Base-by-base conservation (phyloP, 1,139 yeast species). In the Pichia sp. region DNA sequence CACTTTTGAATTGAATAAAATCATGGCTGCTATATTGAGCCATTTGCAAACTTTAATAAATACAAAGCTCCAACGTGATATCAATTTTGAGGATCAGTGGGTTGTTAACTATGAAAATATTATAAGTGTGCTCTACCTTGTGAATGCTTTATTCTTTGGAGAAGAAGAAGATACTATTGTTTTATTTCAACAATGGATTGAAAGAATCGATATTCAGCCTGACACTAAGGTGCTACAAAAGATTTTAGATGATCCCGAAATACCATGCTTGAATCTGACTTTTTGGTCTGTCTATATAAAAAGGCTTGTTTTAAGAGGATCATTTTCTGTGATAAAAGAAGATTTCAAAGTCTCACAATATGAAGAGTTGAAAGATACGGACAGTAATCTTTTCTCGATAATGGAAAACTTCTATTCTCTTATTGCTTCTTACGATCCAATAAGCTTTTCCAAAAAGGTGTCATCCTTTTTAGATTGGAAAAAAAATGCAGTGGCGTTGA, bases 231-330 rank as follows among this genome's bases (percentile, higher is more conserved):
- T 72, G 1, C 65, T 70, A 31, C 65, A 64, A n/a, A 69, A 74
- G 61, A 44, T 38, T 7, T 59, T 72, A 49, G 36, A 42, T 10
- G 44, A 41, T 7, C 42, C 44, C 5, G 51, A 48, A 9, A 41
- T 46, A 23, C 53, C 58, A 3, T 77, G 69, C 50, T 58, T 62
- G 35, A 83, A 75, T 49, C 70, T 75, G 1, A 63, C 63, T 32
- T 84, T 82, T 53, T 85, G 93, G 93, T 71, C 67, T 24, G 60
- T 67, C 24, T 72, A 77, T 43, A 47, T 84, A 28, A 69, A 73
- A 42, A 80, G 74, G 51, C 58, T 80, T 35, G 55, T 81, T 1
- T 54, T 75, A 4, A 69, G 95, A 55, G 95, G 95, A 0, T 61
- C 79, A 36, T 71, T 79, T 45, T 60, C 64, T 1, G 79, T 76